Evolutionary conservation across 176 grass and related monocot genomes (phyloP).

Genomic region (Saccharum spontaneum): DNA sequence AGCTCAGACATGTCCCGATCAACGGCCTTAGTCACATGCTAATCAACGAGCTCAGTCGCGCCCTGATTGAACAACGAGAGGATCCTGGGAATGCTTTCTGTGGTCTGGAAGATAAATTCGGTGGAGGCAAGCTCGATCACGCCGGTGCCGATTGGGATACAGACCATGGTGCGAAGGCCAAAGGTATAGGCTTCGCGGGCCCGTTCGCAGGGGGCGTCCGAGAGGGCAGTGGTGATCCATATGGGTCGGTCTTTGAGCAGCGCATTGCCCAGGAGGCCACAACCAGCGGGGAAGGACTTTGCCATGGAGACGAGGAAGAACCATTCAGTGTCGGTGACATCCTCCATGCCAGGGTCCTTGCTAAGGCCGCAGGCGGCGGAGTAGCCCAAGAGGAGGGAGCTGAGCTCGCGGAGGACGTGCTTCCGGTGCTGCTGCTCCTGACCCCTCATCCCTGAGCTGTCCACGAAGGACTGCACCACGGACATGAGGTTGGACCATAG

Average conservation of each 20-base stretch:
- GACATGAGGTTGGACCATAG: too few species aligned
- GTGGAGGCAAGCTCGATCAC: constrained; percentile 91
- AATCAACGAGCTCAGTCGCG: too few species aligned
- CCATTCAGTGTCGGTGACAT: constrained; percentile 94
- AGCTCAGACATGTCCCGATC: too few species aligned
- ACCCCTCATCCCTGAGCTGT: too few species aligned
- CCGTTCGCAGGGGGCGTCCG: constrained; percentile 51
- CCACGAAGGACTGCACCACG: too few species aligned
- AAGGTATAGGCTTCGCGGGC: constrained; percentile 63
- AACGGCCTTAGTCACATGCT: too few species aligned
- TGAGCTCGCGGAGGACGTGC: constrained; percentile 53
- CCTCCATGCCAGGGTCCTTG: background rate
- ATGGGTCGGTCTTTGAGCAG: constrained; percentile 38
- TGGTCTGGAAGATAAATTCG: constrained; percentile 61
- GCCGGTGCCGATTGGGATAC: constrained; percentile 71
- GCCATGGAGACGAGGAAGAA: constrained; percentile 97
- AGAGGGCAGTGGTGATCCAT: constrained; percentile 58
- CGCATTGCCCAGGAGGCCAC: constrained; percentile 52
- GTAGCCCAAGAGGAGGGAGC: constrained; percentile 43
- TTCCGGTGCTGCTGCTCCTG: too few species aligned
- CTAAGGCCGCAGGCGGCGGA: too few species aligned
- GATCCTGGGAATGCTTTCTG: constrained; percentile 61
- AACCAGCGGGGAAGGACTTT: constrained; percentile 46
- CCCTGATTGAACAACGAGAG: background rate
- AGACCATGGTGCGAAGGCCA: constrained; percentile 90